Conservation (phyloP, 2,329 filamentous ascomycete species). For the Albophoma yamanashiensis region DNA sequence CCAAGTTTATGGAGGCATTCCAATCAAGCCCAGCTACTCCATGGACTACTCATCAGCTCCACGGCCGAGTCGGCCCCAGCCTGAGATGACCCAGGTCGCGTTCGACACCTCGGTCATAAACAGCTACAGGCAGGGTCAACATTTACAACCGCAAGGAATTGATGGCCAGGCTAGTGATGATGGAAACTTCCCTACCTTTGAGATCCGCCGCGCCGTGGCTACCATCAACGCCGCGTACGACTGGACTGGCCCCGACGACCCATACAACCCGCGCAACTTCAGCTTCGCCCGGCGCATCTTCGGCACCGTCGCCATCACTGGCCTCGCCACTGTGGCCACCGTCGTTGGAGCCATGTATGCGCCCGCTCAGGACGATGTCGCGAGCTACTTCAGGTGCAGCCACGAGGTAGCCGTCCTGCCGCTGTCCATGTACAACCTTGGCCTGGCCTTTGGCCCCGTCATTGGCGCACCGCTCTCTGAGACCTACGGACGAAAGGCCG, state of each 20-base stretch:
- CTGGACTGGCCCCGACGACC: slow-evolving; percentile 44
- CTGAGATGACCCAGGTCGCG: slow-evolving; percentile 2
- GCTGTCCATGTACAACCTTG: slow-evolving; percentile 16
- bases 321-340: slow-evolving; percentile 49
- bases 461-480: slow-evolving; percentile 67
- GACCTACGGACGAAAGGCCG: slow-evolving; percentile 47
- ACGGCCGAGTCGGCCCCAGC: not conserved
- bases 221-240: slow-evolving; percentile 16
- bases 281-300: slow-evolving; percentile 63
- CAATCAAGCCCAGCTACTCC: not conserved
- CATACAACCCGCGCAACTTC: slow-evolving; percentile 77
- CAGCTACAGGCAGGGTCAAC: not conserved
- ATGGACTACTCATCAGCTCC: not conserved
- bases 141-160: not conserved
- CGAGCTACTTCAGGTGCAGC: slow-evolving; percentile 7
- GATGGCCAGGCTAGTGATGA: not conserved
- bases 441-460: slow-evolving; percentile 41
- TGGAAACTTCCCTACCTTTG: not conserved
- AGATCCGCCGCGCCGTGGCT: slow-evolving; percentile 8
- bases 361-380: slow-evolving; percentile 13
- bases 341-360: slow-evolving; percentile 20
- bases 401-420: slow-evolving; percentile 12
- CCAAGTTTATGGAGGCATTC: not conserved
- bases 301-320: slow-evolving; percentile 62
- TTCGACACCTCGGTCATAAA: not conserved